These are phyloP conservation scores for Aphanomyces astaci DNA, from an alignment of 352 stramenopile species.

Conservation along the genomic window DNA sequence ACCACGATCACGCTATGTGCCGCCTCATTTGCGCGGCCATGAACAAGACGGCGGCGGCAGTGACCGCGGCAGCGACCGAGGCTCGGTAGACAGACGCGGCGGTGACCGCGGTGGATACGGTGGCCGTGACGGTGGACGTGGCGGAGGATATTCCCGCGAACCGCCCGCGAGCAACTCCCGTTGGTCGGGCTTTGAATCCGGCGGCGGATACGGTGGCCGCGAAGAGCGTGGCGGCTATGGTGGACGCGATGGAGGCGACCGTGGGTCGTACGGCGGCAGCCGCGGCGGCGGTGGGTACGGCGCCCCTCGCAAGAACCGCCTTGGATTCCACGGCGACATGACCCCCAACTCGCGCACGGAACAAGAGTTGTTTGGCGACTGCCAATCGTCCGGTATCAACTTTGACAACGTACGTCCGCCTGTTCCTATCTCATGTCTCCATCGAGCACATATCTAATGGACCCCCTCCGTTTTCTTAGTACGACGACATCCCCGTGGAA, in stretches of 20 bases:
- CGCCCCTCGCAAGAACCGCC: constrained; percentile 81
- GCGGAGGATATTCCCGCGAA: constrained; percentile 5
- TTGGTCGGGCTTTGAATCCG: constrained; percentile 47
- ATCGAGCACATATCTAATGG: too few relatives aligned
- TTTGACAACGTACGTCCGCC: constrained; percentile 85
- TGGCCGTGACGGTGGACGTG: constrained; percentile 24
- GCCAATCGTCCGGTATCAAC: constrained; percentile 95
- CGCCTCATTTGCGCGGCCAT: constrained; percentile 24
- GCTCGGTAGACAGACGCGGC: constrained; percentile 17
- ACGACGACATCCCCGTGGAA: constrained; percentile 98
- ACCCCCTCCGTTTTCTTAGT: constrained; percentile 50
- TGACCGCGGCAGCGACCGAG: constrained; percentile 6
- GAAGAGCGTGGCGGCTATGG: constrained; percentile 26
- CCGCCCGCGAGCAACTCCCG: constrained; percentile 40
- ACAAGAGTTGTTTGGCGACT: constrained; percentile 88
- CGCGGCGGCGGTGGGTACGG: constrained; percentile 43
- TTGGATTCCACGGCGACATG: constrained; percentile 95
- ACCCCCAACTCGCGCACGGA: constrained; percentile 88
- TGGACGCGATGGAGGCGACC: constrained; percentile 24
- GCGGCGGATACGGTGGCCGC: constrained; percentile 30
- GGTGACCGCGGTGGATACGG: constrained; percentile 23
- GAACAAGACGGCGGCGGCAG: background rate
- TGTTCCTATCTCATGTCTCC: constrained; percentile 10
- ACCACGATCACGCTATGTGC: constrained; percentile 23
- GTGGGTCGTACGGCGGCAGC: constrained; percentile 28